A percentile compares a stretch with the other conserved stretches of the same genome.
phyloP scores from a whole-genome alignment of 805 yeast species.

The Saturnispora silvae region DNA sequence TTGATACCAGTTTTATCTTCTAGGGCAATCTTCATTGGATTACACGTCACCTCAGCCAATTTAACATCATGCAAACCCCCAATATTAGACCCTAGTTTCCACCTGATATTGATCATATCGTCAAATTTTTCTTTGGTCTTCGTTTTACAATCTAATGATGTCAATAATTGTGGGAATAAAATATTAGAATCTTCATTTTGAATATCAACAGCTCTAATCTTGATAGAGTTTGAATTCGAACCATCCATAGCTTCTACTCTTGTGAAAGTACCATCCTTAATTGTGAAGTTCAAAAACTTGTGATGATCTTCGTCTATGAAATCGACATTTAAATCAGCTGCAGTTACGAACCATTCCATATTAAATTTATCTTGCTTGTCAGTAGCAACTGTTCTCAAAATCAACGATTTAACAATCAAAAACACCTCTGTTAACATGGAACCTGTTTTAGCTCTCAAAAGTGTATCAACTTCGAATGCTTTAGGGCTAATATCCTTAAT shows the following conservation, averaged over 20 bases:
- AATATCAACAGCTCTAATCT: constrained; percentile 55
- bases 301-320: constrained; percentile 42
- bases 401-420: constrained; percentile 32
- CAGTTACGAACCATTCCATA: constrained; percentile 50
- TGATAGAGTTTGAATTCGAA: constrained; percentile 50
- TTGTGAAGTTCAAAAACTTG: constrained; percentile 51
- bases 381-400: constrained; percentile 14
- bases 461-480: constrained; percentile 18
- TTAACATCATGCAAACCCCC: constrained; percentile 86
- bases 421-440: constrained; percentile 33
- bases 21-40: constrained; percentile 61
- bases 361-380: constrained; percentile 11
- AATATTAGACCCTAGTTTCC: constrained; percentile 79
- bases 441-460: constrained; percentile 28
- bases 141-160: constrained; percentile 30
- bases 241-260: constrained; percentile 58
- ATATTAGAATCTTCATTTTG: constrained; percentile 50
- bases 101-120: constrained; percentile 36
- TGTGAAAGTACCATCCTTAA: constrained; percentile 50
- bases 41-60: constrained; percentile 45
- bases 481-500: constrained; percentile 34
- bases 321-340: constrained; percentile 65
- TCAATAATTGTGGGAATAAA: constrained; percentile 59
- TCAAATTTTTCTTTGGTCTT: constrained; percentile 7
- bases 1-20: constrained; percentile 62